These are phyloP conservation scores for Phytophthora vignae DNA, from an alignment of 352 stramenopile genomes.

Conservation along the genomic window DNA sequence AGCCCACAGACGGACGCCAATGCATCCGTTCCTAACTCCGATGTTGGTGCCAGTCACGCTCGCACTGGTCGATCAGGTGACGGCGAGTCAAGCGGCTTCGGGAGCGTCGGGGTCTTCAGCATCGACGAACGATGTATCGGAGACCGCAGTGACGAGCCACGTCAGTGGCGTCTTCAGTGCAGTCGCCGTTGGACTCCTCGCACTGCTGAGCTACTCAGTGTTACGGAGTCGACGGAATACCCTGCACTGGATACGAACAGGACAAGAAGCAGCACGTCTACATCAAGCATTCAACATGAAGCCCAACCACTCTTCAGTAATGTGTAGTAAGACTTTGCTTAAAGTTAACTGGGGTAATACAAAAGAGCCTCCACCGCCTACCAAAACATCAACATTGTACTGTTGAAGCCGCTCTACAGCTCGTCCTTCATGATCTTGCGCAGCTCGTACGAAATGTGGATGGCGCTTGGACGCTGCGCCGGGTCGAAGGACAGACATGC, in stretches of 20 bases:
- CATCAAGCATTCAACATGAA: neutral
- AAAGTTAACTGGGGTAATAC: conserved; percentile 34
- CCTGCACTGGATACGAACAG: too few relatives aligned
- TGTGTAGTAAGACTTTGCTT: conserved; percentile 28
- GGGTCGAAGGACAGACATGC: conserved; percentile 76
- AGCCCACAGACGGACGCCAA: neutral
- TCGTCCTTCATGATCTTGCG: conserved; percentile 82
- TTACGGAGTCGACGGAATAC: neutral
- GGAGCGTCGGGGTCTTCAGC: neutral
- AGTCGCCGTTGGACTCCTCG: neutral
- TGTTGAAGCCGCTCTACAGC: conserved; percentile 38
- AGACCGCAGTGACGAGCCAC: neutral
- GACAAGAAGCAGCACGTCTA: conserved; percentile 10
- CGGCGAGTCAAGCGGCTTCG: conserved; percentile 1
- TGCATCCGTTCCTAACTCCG: neutral
- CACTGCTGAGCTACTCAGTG: neutral
- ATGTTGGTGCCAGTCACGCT: neutral
- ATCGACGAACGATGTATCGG: neutral
- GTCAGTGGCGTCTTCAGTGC: neutral
- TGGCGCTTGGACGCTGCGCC: conserved; percentile 68
- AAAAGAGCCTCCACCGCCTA: conserved; percentile 32
- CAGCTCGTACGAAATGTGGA: conserved; percentile 83
- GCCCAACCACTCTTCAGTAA: neutral
- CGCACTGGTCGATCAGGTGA: neutral
- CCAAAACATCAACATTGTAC: neutral